Percentiles rank a stretch among this genome's conserved stretches.
Evolutionary conservation across 768 basidiomycete species (phyloP).

Genomic region (Serendipita sp.): DNA sequence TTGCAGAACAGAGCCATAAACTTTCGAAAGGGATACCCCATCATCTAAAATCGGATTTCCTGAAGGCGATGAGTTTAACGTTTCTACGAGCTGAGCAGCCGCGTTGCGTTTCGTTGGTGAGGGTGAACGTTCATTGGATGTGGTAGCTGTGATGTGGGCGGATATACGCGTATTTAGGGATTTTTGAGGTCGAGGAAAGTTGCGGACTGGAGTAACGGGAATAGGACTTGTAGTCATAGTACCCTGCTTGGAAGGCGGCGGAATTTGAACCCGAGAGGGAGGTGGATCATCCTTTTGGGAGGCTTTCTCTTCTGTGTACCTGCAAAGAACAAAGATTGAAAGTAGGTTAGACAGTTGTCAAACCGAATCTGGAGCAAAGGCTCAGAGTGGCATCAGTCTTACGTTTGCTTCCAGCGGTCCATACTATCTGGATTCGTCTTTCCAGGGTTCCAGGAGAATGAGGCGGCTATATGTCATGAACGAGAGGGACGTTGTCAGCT

Average conservation of each 20-base stretch:
- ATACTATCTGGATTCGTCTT: constrained; percentile 24
- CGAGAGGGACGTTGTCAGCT: constrained; percentile 8
- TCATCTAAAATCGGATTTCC: constrained; percentile 44
- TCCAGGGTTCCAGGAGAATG: constrained; percentile 31
- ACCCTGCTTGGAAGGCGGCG: constrained; percentile 20
- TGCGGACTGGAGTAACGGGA: background rate
- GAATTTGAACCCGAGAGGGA: constrained; percentile 12
- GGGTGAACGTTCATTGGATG: constrained; percentile 37
- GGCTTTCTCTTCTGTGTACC: constrained; percentile 1
- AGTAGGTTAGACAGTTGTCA: no score
- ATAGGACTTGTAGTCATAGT: constrained; percentile 21
- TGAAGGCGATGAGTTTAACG: constrained; percentile 30
- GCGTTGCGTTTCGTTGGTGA: constrained; percentile 30
- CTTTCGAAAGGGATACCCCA: constrained; percentile 52
- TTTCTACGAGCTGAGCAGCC: constrained; percentile 16
- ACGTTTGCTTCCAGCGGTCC: constrained; percentile 72
- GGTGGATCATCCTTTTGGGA: constrained; percentile 9
- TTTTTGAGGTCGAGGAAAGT: constrained; percentile 24
- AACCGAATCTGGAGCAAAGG: background rate
- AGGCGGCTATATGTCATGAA: background rate
- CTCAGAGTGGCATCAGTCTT: constrained; percentile 14
- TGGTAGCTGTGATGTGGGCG: constrained; percentile 39
- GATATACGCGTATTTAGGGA: constrained; percentile 23
- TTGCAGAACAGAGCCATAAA: constrained; percentile 71
- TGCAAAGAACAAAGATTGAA: background rate